Percentiles rank a stretch among this genome's conserved stretches.
phyloP scores from a whole-genome alignment of 192 early-diverging fungal species.

The Dispira parvispora region DNA sequence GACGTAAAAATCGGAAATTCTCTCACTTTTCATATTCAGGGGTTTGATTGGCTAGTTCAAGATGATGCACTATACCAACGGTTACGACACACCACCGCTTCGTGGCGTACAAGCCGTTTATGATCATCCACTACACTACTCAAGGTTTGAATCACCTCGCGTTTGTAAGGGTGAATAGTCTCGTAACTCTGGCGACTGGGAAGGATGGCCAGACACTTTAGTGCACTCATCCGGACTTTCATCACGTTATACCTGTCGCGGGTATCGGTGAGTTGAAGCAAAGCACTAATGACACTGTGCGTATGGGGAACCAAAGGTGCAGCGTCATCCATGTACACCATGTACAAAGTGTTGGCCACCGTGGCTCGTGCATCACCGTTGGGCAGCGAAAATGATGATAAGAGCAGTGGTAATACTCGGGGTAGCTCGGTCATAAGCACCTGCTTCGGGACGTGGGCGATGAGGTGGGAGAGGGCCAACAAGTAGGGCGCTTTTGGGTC shows the following conservation, averaged over 20 bases:
- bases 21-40: too few relatives aligned
- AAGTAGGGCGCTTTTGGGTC: conserved; percentile 56
- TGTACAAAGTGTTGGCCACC: conserved; percentile 57
- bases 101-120: conserved; percentile 70
- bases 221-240: conserved; percentile 52
- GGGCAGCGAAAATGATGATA: conserved; percentile 48
- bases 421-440: conserved; percentile 64
- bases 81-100: conserved; percentile 72
- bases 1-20: too few relatives aligned
- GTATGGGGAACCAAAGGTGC: conserved; percentile 39
- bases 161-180: conserved; percentile 41
- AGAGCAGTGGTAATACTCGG: conserved; percentile 56
- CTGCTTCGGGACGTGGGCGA: conserved; percentile 67
- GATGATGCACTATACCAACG: conserved; percentile 44
- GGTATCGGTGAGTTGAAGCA: neutral
- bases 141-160: conserved; percentile 43
- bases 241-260: conserved; percentile 15
- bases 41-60: too few relatives aligned
- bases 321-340: conserved; percentile 54
- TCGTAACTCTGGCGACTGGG: conserved; percentile 42
- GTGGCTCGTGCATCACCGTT: conserved; percentile 49
- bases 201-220: conserved; percentile 46
- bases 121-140: conserved; percentile 59
- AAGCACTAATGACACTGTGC: neutral
- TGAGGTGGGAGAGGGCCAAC: conserved; percentile 63